phyloP scores from a whole-genome alignment of 495 filamentous ascomycete species.

The Lophiostoma macrostomum region DNA sequence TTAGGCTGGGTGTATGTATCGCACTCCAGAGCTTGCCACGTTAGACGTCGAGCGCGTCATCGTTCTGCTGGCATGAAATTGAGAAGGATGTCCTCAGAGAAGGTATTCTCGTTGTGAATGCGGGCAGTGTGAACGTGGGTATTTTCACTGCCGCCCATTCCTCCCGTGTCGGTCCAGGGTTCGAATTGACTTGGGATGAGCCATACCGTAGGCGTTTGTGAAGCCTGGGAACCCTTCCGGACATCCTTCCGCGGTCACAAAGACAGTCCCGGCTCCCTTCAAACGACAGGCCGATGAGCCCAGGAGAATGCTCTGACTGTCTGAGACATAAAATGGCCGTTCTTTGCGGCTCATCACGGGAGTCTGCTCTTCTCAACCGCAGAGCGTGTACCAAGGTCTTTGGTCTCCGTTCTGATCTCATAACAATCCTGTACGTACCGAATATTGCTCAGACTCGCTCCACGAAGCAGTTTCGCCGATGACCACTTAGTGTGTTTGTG shows the following conservation, averaged over 20 bases:
- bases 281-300: slow-evolving; percentile 1
- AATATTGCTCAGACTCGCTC: slow-evolving; percentile 8
- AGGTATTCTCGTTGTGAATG: background rate
- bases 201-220: slow-evolving; percentile 2
- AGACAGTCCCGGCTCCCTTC: slow-evolving; percentile 3
- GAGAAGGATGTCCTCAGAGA: background rate
- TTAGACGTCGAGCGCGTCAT: slow-evolving; percentile 10
- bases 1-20: slow-evolving; percentile 1
- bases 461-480: slow-evolving; percentile 17
- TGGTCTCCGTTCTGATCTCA: background rate
- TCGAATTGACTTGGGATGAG: slow-evolving; percentile 5
- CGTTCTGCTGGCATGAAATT: slow-evolving; percentile 2
- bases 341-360: background rate
- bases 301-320: background rate
- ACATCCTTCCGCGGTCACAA: slow-evolving; percentile 1
- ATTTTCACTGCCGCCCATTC: background rate
- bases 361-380: background rate
- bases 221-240: background rate
- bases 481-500: slow-evolving; percentile 24
- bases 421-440: slow-evolving; percentile 10
- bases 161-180: slow-evolving; percentile 11
- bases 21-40: slow-evolving; percentile 12
- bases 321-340: slow-evolving; percentile 12
- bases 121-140: background rate
- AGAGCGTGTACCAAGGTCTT: background rate